These are phyloP conservation scores for Lomentospora prolificans DNA, from an alignment of 2,329 filamentous ascomycete species.

Conservation along the genomic window DNA sequence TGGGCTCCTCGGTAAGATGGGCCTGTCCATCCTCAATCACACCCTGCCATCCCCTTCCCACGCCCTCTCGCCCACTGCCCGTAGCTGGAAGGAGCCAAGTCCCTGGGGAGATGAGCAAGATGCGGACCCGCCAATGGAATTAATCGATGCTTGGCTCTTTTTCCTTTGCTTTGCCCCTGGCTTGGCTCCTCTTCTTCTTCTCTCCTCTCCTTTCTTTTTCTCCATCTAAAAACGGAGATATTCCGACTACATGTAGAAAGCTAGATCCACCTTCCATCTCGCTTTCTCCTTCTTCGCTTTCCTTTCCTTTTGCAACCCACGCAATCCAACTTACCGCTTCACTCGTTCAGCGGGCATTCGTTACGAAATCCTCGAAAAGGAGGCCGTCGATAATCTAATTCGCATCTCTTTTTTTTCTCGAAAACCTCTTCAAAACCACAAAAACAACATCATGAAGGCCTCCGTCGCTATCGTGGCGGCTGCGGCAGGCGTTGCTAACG, in stretches of 20 bases:
- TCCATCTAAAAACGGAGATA: slow-evolving; percentile 3
- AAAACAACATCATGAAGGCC: slow-evolving; percentile 60
- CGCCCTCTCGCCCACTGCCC: neutral
- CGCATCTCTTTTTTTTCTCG: slow-evolving; percentile 3
- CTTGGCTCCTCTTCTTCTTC: slow-evolving; percentile 3
- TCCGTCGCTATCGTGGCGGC: slow-evolving; percentile 56
- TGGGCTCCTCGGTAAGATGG: neutral
- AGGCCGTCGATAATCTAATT: slow-evolving; percentile 15
- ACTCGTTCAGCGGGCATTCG: slow-evolving; percentile 82
- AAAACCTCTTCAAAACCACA: slow-evolving; percentile 12
- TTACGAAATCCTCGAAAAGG: slow-evolving; percentile 28
- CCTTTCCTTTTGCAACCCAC: slow-evolving; percentile 23
- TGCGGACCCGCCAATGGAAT: slow-evolving; percentile 1
- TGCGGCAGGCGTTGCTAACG: slow-evolving; percentile 45
- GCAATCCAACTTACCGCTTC: slow-evolving; percentile 59
- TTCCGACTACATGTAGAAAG: slow-evolving; percentile 2
- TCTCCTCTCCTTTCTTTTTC: slow-evolving; percentile 2
- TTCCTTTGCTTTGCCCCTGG: neutral
- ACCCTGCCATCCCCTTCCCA: neutral
- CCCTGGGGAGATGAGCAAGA: neutral
- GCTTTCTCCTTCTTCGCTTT: slow-evolving; percentile 18
- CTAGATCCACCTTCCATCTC: neutral
- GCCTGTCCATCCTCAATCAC: neutral
- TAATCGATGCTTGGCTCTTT: slow-evolving; percentile 2
- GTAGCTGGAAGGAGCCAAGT: neutral